Base-by-base conservation (phyloP, 2,329 filamentous ascomycete genomes). In the Furcasterigmium furcatum region DNA sequence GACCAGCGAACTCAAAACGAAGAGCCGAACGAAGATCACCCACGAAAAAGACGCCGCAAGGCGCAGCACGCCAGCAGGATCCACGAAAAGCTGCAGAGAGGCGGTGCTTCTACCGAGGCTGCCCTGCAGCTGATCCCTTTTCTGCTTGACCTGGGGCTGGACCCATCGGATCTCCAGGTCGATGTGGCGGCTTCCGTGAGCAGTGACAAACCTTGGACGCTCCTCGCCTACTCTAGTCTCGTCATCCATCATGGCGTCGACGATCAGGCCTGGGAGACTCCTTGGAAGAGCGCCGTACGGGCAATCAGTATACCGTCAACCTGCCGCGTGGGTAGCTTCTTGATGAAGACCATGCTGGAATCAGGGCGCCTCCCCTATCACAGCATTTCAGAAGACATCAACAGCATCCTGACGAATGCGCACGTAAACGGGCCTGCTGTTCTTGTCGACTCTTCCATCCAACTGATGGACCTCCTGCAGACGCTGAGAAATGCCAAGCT, bases 161-260 rank as follows among this genome's bases (percentile, higher is more conserved):
- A 36, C 16, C 12, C 18, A 16, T 14, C 18, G 12, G 34, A 36
- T 18, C n/a, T 36, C 8, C 34, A 18, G 12, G 16, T 10, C n/a
- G 34, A 36, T 3, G 4, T 36, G n/a, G 34, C 34, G 9, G 19
- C 18, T 10, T 10, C 16, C 5, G 34, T 36, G n/a, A 12, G n/a
- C 36, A 74, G 79, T 9, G 87, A 94, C 57, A 91, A 95, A 56
- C 83, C 84, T 0, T 99, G 94, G 94, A 85, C 90, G 16, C 82
- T 95, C 71, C 64, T 96, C 43, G 85, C 84, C n/a, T 81, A 90
- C 59, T 75, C 88, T 51, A 88, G 87, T 18, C 34, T 36, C 18
- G 18, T 19, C 9, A 2, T 18, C 34, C 12, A 5, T 18, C n/a
- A 36, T 7, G 34, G 16, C 12, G 9, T 36, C 34, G 34, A 36